These are phyloP conservation scores for Alloteropsis angusta DNA, from an alignment of 202 grass and related monocot genomes.

Conservation along the genomic window DNA sequence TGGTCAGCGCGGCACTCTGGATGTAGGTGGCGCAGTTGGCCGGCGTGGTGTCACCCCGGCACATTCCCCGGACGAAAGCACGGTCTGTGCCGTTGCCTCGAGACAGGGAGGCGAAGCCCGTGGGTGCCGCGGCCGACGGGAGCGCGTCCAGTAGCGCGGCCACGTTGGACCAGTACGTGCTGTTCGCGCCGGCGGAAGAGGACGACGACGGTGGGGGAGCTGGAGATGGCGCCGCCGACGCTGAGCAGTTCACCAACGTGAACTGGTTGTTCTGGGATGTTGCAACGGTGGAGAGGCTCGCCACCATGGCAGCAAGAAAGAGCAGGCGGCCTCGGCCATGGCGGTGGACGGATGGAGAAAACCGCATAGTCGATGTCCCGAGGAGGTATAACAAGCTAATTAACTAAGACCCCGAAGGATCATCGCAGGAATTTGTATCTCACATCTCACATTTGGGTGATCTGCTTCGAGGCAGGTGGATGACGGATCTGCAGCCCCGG, in stretches of 20 bases:
- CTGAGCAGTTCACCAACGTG: background rate
- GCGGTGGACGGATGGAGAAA: background rate
- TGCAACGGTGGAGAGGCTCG: background rate
- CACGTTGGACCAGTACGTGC: slow-evolving; percentile 22
- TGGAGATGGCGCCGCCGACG: background rate
- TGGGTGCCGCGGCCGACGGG: background rate
- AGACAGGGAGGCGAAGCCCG: slow-evolving; percentile 12
- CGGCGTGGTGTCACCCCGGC: background rate
- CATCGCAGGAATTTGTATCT: no score
- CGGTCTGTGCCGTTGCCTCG: background rate
- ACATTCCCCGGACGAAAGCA: slow-evolving; percentile 10
- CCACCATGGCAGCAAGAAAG: background rate
- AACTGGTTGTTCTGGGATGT: background rate
- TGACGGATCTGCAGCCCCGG: no score
- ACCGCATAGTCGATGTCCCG: background rate
- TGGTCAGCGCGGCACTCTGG: background rate
- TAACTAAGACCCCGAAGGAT: no score
- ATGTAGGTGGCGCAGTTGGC: slow-evolving; percentile 21
- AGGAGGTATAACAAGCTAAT: no score
- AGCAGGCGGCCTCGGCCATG: background rate
- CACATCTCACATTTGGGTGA: no score
- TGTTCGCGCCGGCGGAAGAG: background rate
- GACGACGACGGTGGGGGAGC: background rate
- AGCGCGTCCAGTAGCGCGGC: slow-evolving; percentile 4
- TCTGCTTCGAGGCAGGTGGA: no score